Percentiles rank a stretch among this genome's conserved stretches.
phyloP scores from a whole-genome alignment of 768 basidiomycete species.

The Roridomyces roridus region DNA sequence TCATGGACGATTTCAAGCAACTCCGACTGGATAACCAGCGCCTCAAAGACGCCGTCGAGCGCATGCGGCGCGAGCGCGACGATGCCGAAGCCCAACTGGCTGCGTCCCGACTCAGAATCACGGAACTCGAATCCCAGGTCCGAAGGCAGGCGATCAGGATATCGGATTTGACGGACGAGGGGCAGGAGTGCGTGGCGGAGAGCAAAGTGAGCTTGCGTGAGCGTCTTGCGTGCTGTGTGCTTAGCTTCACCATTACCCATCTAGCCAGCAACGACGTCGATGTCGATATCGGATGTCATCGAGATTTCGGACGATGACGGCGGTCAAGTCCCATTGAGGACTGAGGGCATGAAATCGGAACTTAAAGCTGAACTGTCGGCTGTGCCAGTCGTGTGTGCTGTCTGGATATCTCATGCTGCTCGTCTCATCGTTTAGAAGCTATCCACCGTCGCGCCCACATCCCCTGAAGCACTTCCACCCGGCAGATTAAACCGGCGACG shows the following conservation, averaged over 20 bases:
- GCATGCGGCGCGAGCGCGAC: constrained; percentile 2
- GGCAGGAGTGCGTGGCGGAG: neutral
- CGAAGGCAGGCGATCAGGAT: neutral
- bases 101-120: neutral
- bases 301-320: constrained; percentile 19
- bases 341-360: neutral
- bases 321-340: neutral
- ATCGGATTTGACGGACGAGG: neutral
- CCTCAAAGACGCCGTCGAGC: constrained; percentile 1
- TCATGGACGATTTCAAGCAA: neutral
- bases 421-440: too few relatives aligned
- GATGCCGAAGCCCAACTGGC: neutral
- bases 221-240: too few relatives aligned
- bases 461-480: too few relatives aligned
- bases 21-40: neutral
- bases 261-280: neutral
- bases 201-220: too few relatives aligned
- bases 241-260: neutral
- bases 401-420: too few relatives aligned
- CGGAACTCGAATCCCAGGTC: constrained; percentile 1
- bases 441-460: too few relatives aligned
- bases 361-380: neutral
- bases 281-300: neutral
- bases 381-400: too few relatives aligned
- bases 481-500: too few relatives aligned